phyloP scores from a whole-genome alignment of 495 filamentous ascomycete genomes.

The Aspergillus olivimuriae region DNA sequence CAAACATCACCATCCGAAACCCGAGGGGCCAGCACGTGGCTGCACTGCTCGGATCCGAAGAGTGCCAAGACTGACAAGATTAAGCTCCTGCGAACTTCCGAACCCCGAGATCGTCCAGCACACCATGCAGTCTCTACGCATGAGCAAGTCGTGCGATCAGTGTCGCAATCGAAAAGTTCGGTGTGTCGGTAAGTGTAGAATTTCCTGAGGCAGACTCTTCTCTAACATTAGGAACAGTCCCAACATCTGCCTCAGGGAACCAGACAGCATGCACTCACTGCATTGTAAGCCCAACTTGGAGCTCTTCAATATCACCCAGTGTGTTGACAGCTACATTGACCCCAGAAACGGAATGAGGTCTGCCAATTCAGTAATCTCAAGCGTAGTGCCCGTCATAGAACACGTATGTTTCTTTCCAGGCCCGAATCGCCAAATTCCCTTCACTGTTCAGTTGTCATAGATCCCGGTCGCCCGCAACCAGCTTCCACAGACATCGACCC shows the following conservation, averaged over 20 bases:
- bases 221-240: too few species aligned
- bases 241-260: not conserved
- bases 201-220: too few species aligned
- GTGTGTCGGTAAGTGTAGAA: slow-evolving; percentile 4
- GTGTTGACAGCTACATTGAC: not conserved
- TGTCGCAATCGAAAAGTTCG: slow-evolving; percentile 8
- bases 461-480: not conserved
- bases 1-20: too few species aligned
- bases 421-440: not conserved
- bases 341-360: slow-evolving; percentile 5
- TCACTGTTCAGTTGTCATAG: not conserved
- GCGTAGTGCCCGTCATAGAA: not conserved
- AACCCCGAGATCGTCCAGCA: too few species aligned
- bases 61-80: too few species aligned
- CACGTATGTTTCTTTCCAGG: not conserved
- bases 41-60: too few species aligned
- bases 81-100: too few species aligned
- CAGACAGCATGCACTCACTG: not conserved
- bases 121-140: slow-evolving; percentile 3
- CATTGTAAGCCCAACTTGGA: not conserved
- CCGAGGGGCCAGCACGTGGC: too few species aligned
- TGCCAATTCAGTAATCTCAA: slow-evolving; percentile 8
- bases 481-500: not conserved
- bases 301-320: not conserved
- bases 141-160: slow-evolving; percentile 8